Percentiles rank a stretch among this genome's conserved stretches.
Evolutionary conservation across 2,329 filamentous ascomycete species (phyloP).

Genomic region (Fusarium pininemorale): DNA sequence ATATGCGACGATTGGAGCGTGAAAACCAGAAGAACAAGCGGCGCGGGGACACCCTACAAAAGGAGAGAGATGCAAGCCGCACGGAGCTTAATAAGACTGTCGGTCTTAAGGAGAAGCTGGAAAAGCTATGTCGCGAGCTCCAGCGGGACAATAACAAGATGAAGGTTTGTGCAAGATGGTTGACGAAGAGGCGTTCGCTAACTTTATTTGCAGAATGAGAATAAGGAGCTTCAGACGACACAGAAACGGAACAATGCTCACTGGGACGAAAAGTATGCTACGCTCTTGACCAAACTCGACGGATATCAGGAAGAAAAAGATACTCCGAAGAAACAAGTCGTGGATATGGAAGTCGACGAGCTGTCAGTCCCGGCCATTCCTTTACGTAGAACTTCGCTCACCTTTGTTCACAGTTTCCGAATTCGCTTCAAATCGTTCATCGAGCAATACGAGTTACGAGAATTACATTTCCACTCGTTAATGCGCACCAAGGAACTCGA

Average conservation of each 20-base stretch:
- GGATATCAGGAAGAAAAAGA: constrained; percentile 89
- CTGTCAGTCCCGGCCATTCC: constrained; percentile 65
- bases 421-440: constrained; percentile 92
- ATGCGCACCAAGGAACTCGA: constrained; percentile 96
- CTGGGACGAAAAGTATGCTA: constrained; percentile 85
- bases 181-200: constrained; percentile 27
- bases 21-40: constrained; percentile 98
- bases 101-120: constrained; percentile 92
- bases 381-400: constrained; percentile 4
- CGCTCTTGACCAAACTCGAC: constrained; percentile 83
- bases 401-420: constrained; percentile 70
- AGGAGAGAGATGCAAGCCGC: constrained; percentile 91
- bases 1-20: constrained; percentile 95
- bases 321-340: constrained; percentile 79
- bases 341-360: constrained; percentile 90
- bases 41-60: constrained; percentile 90
- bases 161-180: constrained; percentile 70
- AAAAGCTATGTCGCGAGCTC: constrained; percentile 93
- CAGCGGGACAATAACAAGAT: constrained; percentile 98
- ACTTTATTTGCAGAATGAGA: constrained; percentile 74
- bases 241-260: constrained; percentile 84
- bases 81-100: constrained; percentile 91
- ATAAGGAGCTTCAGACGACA: constrained; percentile 87
- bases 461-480: constrained; percentile 91
- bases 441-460: constrained; percentile 95